Evolutionary conservation across 2,329 filamentous ascomycete genomes (phyloP), one percentile per base, ranked within the genome.

Genomic region (Neonectria magnoliae): DNA sequence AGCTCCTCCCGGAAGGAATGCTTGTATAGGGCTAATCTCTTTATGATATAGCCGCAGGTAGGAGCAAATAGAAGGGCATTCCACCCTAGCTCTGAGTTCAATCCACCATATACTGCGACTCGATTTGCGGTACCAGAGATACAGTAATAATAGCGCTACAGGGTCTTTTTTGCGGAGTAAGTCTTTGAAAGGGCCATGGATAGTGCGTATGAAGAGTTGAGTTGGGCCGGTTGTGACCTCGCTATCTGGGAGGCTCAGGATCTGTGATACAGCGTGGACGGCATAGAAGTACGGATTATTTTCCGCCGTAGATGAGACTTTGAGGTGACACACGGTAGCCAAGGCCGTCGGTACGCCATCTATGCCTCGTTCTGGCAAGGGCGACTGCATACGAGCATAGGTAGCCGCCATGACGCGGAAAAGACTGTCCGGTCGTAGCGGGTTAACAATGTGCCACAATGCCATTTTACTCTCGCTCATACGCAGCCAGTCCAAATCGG

Each of bases 21-120:
- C 71, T 14, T 75, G 76, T 45, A 82, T 20, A 0, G 65, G 66
- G 13, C 0, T 5, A 22, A 78, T 67, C 0, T 33, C 66, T 20
- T 44, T 20, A 20, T 82, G 76, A 72, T 79, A 69, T 3, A 69
- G 58, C 3, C 38, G 68, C 4, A 83, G 63, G 47, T 83, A 83
- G 13, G 62, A 64, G 60, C 73, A 74, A 45, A 83, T 83, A n/a
- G 81, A 73, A 38, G 78, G 79, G 47, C 78, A 78, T 68, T 83
- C 82, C 38, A 83, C 75, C 56, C 75, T 75, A 1, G 80, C 79
- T 36, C 81, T 74, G 1, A 82, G 72, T 20, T 76, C 76, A 63
- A 83, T 77, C 80, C 80, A 83, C 81, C 81, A 83, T 65, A 82
- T 76, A 69, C 74, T 74, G 16, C 75, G 75, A 38, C 80, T 54